Evolutionary conservation across 768 basidiomycete species (phyloP).

Genomic region (Kwoniella heveanensis): DNA sequence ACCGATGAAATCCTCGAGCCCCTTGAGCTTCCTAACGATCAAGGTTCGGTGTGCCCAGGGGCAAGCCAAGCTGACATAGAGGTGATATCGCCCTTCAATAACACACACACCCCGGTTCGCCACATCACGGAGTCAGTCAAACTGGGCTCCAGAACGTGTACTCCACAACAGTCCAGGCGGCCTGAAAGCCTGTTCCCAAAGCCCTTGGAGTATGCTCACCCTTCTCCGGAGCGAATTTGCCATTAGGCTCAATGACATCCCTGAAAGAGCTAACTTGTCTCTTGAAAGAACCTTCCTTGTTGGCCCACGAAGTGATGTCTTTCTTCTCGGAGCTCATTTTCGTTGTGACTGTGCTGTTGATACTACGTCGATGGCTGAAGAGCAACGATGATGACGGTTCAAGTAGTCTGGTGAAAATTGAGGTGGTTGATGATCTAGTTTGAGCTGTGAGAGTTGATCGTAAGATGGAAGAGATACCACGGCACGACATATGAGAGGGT

Average conservation of each 20-base stretch:
- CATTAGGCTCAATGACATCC: conserved; percentile 63
- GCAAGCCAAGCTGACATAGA: conserved; percentile 80
- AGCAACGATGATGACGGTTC: too few species aligned
- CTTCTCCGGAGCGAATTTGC: conserved; percentile 72
- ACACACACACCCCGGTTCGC: background rate
- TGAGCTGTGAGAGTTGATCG: background rate
- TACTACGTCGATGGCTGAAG: too few species aligned
- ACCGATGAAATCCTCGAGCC: conserved; percentile 82
- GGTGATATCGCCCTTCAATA: conserved; percentile 76
- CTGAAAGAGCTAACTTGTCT: conserved; percentile 64
- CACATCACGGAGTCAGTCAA: too few species aligned
- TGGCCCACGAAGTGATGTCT: conserved; percentile 62
- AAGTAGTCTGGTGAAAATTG: too few species aligned
- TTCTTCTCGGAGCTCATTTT: conserved; percentile 18
- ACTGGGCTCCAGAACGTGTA: too few species aligned
- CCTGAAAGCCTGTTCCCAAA: too few species aligned
- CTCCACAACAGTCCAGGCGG: too few species aligned
- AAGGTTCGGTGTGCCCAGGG: conserved; percentile 91
- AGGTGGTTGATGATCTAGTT: too few species aligned
- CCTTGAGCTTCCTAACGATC: conserved; percentile 87
- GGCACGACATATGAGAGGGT: background rate
- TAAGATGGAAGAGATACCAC: background rate
- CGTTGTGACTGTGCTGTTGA: background rate
- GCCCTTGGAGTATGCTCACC: conserved; percentile 65
- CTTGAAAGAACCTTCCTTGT: conserved; percentile 69